Base-by-base conservation (phyloP, 129 eudicot genomes). In the Erigeron canadensis region DNA sequence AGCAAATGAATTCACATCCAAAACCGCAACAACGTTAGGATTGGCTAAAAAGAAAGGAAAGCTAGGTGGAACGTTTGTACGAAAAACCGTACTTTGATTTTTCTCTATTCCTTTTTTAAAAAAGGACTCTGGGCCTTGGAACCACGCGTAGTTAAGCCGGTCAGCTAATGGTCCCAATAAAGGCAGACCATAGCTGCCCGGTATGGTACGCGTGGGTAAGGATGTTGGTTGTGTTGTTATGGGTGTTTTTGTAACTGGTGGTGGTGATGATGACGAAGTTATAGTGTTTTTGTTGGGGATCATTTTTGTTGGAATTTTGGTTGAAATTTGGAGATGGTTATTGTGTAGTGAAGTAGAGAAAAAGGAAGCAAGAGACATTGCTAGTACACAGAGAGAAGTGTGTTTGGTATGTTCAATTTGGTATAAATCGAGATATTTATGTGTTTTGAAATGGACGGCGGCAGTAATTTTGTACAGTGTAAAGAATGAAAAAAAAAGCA, bases 21-120 rank as follows among this genome's bases (percentile, higher is more conserved):
- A 69, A 6, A 89, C 77, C 18, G 82, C 91, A 12, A 89, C 62
- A 34, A 89, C 96, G 34, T 75, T 80, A 7, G 96, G 86, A 53
- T 86, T 73, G 3, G 23, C 56, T 58, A 81, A 58, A 21, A 84
- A 74, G 62, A 86, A 86, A 0, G 89, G 96, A 9, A 78, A 78
- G 9, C 84, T 79, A 8, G 96, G 96, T 8, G 96, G 96, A 78
- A 89, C 84, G 75, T 89, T 89, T 46, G 85, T 75, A 5, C 96
- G 82, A 75, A 84, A 86, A 2, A 89, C 91, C 13, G 91, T 86
- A 70, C 89, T 84, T 43, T 82, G 70, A 67, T 86, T 47, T 44
- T 78, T 86, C 43, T 82, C 75, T 1, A 89, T 73, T 19, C 88
- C 67, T 63, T 81, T 43, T 6, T 10, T 48, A 74, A 86, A 89